phyloP scores from a whole-genome alignment of 2,329 filamentous ascomycete species.

The Allantophomopsis lycopodina region DNA sequence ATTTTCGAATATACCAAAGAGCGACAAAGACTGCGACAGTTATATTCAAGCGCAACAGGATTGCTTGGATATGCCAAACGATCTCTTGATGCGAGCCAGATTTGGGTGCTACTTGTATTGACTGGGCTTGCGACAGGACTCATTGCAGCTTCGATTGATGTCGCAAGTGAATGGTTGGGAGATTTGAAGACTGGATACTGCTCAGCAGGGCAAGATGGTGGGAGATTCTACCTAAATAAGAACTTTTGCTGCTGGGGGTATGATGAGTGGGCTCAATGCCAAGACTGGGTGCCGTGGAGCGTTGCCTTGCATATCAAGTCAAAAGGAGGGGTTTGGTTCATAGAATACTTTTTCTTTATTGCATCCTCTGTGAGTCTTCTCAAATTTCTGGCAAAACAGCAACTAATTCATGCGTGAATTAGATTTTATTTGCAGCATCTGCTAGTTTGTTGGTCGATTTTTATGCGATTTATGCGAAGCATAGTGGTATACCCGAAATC shows the following conservation, averaged over 20 bases:
- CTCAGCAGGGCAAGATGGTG: conserved; percentile 60
- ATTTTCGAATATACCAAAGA: conserved; percentile 98
- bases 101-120: conserved; percentile 79
- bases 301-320: conserved; percentile 54
- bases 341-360: conserved; percentile 81
- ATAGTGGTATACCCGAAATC: conserved; percentile 95
- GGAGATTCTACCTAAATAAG: conserved; percentile 81
- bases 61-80: conserved; percentile 60
- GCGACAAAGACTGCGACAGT: conserved; percentile 68
- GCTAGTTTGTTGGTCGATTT: conserved; percentile 71
- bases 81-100: conserved; percentile 72
- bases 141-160: conserved; percentile 79
- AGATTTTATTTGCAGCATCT: conserved; percentile 65
- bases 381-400: background rate
- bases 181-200: conserved; percentile 89
- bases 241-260: conserved; percentile 90
- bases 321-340: conserved; percentile 58
- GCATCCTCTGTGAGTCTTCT: conserved; percentile 56
- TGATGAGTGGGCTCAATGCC: conserved; percentile 67
- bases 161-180: conserved; percentile 84
- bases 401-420: background rate
- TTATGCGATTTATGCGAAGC: conserved; percentile 79
- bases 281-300: conserved; percentile 81
- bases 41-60: conserved; percentile 56
- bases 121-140: conserved; percentile 75